Conservation (phyloP, 257 asterid species). For the Solanum ossicruentum region DNA sequence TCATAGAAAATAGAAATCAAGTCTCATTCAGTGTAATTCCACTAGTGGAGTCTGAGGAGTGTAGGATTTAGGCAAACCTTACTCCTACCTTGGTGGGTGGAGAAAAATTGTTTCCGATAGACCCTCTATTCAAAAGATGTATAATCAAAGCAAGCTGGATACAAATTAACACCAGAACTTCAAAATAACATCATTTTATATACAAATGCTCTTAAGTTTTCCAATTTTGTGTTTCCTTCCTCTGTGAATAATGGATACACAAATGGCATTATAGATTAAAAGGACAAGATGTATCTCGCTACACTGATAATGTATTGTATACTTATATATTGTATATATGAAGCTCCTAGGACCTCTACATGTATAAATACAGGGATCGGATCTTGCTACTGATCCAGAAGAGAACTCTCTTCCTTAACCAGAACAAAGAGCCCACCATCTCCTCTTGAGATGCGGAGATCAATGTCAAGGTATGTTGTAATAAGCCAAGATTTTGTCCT, state of each 20-base stretch:
- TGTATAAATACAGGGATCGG: neutral
- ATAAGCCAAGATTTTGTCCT: conserved; percentile 73
- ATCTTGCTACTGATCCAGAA: conserved; percentile 25
- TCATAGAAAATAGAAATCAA: too few species aligned
- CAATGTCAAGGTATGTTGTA: conserved; percentile 70
- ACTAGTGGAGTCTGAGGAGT: neutral
- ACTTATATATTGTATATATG: neutral
- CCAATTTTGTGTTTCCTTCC: neutral
- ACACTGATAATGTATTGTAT: neutral
- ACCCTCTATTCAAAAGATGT: too few species aligned
- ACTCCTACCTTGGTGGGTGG: neutral
- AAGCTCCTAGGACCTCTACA: neutral
- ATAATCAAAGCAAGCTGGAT: too few species aligned
- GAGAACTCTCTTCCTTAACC: conserved; percentile 75
- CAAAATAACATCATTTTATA: neutral
- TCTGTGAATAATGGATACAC: neutral
- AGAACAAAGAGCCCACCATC: conserved; percentile 96
- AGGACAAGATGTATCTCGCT: neutral
- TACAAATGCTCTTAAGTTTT: neutral
- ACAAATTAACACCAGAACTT: neutral
- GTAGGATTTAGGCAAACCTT: neutral
- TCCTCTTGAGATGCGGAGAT: conserved; percentile 79
- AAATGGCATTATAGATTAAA: neutral
- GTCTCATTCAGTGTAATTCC: too few species aligned
- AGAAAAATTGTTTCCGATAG: too few species aligned